A percentile compares a stretch with the other conserved stretches of the same genome.
Evolutionary conservation across 768 basidiomycete genomes (phyloP).

Genomic region (Psilocybe azurescens): DNA sequence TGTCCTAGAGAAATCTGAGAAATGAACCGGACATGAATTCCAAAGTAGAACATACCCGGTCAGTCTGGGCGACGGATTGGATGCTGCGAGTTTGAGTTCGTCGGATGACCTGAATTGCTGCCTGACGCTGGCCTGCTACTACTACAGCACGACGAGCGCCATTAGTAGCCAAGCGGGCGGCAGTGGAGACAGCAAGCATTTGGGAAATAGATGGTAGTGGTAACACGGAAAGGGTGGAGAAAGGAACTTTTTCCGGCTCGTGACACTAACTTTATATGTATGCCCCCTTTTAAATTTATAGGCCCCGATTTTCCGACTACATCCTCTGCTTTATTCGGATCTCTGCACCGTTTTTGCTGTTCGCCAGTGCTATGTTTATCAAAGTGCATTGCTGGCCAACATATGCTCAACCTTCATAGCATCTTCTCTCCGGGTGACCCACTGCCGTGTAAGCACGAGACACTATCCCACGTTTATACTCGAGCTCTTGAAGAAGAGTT

Average conservation of each 20-base stretch:
- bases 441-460: not conserved
- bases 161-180: conserved; percentile 39
- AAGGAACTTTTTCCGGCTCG: conserved; percentile 25
- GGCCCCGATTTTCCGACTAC: conserved; percentile 22
- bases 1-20: conserved; percentile 64
- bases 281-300: conserved; percentile 10
- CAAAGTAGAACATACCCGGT: conserved; percentile 56
- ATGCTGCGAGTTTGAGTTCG: conserved; percentile 45
- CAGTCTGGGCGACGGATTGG: conserved; percentile 74
- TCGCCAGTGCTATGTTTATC: conserved; percentile 24
- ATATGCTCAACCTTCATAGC: conserved; percentile 2
- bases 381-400: not conserved
- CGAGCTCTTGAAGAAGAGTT: not conserved
- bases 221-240: conserved; percentile 17
- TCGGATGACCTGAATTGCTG: conserved; percentile 46
- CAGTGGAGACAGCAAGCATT: conserved; percentile 42
- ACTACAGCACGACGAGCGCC: conserved; percentile 51
- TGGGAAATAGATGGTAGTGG: conserved; percentile 20
- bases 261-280: conserved; percentile 24
- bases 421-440: not conserved
- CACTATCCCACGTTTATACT: not conserved
- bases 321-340: conserved; percentile 23
- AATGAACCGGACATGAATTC: not conserved
- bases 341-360: conserved; percentile 36
- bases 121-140: conserved; percentile 54